Evolutionary conservation across 768 basidiomycete species (phyloP).

Genomic region (Gloeophyllum trabeum): DNA sequence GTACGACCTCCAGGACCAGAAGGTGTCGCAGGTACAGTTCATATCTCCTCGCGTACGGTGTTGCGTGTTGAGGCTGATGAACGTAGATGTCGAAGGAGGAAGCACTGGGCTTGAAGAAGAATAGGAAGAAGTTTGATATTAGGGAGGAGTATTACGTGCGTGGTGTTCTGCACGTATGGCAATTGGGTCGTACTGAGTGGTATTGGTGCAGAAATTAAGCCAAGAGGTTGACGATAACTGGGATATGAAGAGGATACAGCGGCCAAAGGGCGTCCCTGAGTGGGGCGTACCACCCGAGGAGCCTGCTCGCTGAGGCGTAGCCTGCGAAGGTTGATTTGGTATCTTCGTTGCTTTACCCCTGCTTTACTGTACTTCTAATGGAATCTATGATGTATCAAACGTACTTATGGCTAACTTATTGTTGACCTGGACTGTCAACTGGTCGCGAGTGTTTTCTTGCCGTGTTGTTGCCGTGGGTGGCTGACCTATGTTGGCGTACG

Average conservation of each 20-base stretch:
- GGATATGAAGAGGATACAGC: conserved; percentile 77
- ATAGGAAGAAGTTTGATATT: conserved; percentile 79
- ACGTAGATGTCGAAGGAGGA: conserved; percentile 64
- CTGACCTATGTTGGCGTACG: no score
- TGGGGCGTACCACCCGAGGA: conserved; percentile 81
- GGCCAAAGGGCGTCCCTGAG: conserved; percentile 84
- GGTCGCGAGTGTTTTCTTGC: no score
- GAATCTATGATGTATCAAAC: no score
- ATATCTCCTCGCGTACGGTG: background rate
- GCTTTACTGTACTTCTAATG: no score
- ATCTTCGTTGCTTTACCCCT: no score
- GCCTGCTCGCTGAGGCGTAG: no score
- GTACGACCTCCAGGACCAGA: conserved; percentile 82
- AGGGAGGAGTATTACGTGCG: conserved; percentile 94
- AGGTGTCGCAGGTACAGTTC: conserved; percentile 48
- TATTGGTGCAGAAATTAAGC: conserved; percentile 45
- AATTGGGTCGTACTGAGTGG: background rate
- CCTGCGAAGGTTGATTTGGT: no score
- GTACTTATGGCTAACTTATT: no score
- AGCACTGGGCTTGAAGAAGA: conserved; percentile 58
- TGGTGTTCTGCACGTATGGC: conserved; percentile 9
- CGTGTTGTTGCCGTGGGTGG: no score
- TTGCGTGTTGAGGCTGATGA: background rate
- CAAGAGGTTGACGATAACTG: conserved; percentile 58
- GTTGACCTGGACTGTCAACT: no score